Evolutionary conservation across 805 yeast species (phyloP), one percentile per base, ranked within the genome.

Genomic region (Kodamaea kakaduensis): DNA sequence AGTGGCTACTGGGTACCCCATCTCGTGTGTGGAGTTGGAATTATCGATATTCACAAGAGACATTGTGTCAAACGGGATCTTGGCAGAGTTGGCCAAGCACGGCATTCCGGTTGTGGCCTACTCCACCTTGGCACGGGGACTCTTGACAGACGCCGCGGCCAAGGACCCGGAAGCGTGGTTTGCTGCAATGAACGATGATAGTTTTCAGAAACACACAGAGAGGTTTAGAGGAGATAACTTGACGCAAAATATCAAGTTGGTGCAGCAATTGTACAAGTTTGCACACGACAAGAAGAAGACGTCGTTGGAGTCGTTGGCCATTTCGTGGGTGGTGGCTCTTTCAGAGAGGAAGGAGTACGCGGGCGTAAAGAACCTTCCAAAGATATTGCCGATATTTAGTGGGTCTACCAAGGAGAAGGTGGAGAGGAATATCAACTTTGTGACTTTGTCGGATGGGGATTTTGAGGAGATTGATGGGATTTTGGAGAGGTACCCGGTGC

Each of bases 121-220:
- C 59, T 82, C 95, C 19, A 96, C 96, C 19, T 67, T 88, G 37
- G 81, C 88, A 7, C 71, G 84, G 49, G 96, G 96, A 1, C 63
- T 81, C 41, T 67, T 88, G 36, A 79, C 90, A 3, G 95, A 93
- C 38, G 43, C 50, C 21, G 58, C 78, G 35, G 75, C 59, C 17
- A 57, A 70, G 5, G 47, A 59, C 14, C 41, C 52, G 10, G 56
- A 59, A 17, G 43, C 44, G 6, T 63, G 53, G 45, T 47, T 44
- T 17, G 48, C 56, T 0, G 79, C 75, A 36, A 50, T 82, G 23
- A 73, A 78, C 9, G 64, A 64, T 25, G 80, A 74, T 27, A 90
- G 83, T 49, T 39, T 77, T 36, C 67, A 86, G 45, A 31, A 36
- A 4, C 38, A 35, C 17, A 48, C 77, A 29, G 88, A 78, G 34